A percentile compares a stretch with the other conserved stretches of the same genome.
Conservation (phyloP, 768 basidiomycete species). For the Suillus sp. region DNA sequence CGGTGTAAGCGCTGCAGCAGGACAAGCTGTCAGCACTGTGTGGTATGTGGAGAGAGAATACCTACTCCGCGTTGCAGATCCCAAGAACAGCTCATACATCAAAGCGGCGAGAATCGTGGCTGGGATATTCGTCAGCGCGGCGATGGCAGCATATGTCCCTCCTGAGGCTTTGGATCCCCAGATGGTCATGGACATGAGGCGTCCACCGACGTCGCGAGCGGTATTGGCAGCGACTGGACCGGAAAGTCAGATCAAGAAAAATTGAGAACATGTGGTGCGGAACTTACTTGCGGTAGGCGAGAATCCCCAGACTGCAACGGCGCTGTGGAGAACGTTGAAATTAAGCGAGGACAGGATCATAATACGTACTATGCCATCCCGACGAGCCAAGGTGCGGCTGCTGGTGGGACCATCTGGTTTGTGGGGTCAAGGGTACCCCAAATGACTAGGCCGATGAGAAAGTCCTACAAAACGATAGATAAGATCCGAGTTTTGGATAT, state of each 20-base stretch:
- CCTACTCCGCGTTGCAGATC: slow-evolving; percentile 61
- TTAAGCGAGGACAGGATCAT: background rate
- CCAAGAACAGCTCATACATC: slow-evolving; percentile 58
- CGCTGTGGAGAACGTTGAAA: slow-evolving; percentile 37
- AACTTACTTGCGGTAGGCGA: slow-evolving; percentile 47
- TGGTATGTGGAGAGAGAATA: slow-evolving; percentile 9
- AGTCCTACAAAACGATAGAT: slow-evolving; percentile 34
- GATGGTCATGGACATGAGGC: slow-evolving; percentile 61
- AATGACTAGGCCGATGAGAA: slow-evolving; percentile 51
- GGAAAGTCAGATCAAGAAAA: background rate
- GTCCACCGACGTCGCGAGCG: slow-evolving; percentile 68
- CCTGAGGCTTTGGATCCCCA: slow-evolving; percentile 58
- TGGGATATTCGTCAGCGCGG: slow-evolving; percentile 67
- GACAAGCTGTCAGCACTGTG: slow-evolving; percentile 15
- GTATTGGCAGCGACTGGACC: slow-evolving; percentile 59
- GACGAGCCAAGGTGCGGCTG: slow-evolving; percentile 52
- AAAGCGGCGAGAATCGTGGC: slow-evolving; percentile 56
- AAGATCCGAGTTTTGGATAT: background rate
- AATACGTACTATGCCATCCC: slow-evolving; percentile 58
- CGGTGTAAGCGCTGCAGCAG: slow-evolving; percentile 26
- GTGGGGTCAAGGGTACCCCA: slow-evolving; percentile 60
- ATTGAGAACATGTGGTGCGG: slow-evolving; percentile 14
- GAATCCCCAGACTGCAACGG: slow-evolving; percentile 62
- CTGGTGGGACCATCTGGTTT: slow-evolving; percentile 58
- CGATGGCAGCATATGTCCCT: slow-evolving; percentile 58